Evolutionary conservation across 495 filamentous ascomycete genomes (phyloP).

Genomic region (Penicillium samsonianum): DNA sequence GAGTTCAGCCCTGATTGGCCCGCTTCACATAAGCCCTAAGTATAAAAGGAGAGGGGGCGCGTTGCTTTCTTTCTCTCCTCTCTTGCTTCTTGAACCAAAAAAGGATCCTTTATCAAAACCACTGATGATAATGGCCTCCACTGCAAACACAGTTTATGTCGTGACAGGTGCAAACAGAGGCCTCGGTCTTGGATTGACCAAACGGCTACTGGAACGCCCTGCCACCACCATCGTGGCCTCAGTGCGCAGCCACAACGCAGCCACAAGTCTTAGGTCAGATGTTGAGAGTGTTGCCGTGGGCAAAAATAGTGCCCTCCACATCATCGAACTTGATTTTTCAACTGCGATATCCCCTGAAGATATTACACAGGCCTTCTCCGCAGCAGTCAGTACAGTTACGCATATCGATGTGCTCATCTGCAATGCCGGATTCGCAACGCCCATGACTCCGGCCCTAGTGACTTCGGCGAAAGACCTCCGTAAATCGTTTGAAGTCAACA

Average conservation of each 20-base stretch:
- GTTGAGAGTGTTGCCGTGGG: slow-evolving; percentile 21
- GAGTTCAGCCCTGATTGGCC: slow-evolving; percentile 1
- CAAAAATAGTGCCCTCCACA: slow-evolving; percentile 37
- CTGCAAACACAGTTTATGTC: slow-evolving; percentile 15
- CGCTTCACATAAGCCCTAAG: background rate
- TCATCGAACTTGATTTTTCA: slow-evolving; percentile 46
- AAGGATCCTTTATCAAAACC: background rate
- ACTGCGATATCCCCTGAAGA: slow-evolving; percentile 16
- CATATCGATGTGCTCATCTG: slow-evolving; percentile 51
- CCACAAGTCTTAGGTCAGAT: slow-evolving; percentile 19
- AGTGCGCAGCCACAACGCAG: slow-evolving; percentile 37
- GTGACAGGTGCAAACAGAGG: slow-evolving; percentile 47
- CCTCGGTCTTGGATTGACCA: slow-evolving; percentile 48
- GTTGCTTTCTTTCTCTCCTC: background rate
- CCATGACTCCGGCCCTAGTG: slow-evolving; percentile 19
- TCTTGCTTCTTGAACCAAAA: background rate
- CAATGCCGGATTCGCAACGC: slow-evolving; percentile 45
- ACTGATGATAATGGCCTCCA: background rate
- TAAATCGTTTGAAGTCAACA: slow-evolving; percentile 41
- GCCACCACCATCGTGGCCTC: slow-evolving; percentile 49
- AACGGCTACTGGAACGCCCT: slow-evolving; percentile 40
- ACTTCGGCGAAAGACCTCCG: slow-evolving; percentile 28
- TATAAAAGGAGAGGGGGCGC: background rate
- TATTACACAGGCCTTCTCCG: slow-evolving; percentile 5
- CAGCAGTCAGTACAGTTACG: slow-evolving; percentile 19